phyloP scores from a whole-genome alignment of 2,329 filamentous ascomycete species.

The Metarhizium rileyi region DNA sequence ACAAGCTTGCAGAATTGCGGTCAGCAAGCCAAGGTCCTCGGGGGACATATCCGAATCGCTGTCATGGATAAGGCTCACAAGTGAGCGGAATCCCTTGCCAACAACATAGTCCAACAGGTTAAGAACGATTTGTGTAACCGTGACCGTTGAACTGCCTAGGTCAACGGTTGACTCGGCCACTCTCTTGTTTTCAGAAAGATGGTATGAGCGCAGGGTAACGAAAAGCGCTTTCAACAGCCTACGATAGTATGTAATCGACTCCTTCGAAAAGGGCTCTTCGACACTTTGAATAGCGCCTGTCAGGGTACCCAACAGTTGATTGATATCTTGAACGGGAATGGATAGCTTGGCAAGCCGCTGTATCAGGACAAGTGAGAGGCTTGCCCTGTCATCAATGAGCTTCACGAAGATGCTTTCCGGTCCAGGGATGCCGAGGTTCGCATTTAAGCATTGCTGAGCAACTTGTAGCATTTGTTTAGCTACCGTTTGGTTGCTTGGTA shows the following conservation, averaged over 20 bases:
- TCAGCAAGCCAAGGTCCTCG: conserved; percentile 78
- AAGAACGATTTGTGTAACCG: conserved; percentile 53
- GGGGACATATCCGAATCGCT: conserved; percentile 51
- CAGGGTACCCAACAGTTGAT: conserved; percentile 40
- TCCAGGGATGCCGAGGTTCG: conserved; percentile 63
- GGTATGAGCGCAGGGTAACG: conserved; percentile 63
- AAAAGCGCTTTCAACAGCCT: conserved; percentile 78
- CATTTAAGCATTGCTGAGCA: conserved; percentile 64
- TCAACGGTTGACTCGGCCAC: conserved; percentile 21
- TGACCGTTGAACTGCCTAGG: conserved; percentile 28
- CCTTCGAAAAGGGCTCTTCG: conserved; percentile 41
- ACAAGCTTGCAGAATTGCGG: conserved; percentile 77
- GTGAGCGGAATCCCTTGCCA: conserved; percentile 68
- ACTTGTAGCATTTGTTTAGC: conserved; percentile 65
- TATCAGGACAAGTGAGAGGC: conserved; percentile 72
- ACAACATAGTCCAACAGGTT: conserved; percentile 75
- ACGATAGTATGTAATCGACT: conserved; percentile 64
- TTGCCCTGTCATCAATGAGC: conserved; percentile 65
- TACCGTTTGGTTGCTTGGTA: conserved; percentile 43
- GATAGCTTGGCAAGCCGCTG: conserved; percentile 62
- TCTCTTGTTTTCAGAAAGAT: conserved; percentile 22
- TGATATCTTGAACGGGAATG: conserved; percentile 39
- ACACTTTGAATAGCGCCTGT: conserved; percentile 43
- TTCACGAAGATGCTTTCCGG: conserved; percentile 75
- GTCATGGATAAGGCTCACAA: conserved; percentile 77